These are phyloP conservation scores for Cytauxzoon felis DNA, from an alignment of 169 alveolate species.

Conservation along the genomic window DNA sequence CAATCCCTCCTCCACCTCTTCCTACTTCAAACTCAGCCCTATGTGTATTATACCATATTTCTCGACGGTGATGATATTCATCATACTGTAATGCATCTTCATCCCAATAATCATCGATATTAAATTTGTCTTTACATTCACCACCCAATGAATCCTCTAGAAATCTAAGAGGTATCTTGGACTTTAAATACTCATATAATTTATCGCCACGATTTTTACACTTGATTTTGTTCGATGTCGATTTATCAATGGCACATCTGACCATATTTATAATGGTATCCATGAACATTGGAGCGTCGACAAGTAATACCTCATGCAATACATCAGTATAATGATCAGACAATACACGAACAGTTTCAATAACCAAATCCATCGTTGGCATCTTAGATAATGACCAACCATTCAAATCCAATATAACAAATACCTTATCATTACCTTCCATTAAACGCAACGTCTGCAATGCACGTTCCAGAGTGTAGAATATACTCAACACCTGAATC, in stretches of 20 bases:
- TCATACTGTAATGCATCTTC: conserved; percentile 6
- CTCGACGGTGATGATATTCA: conserved; percentile 3
- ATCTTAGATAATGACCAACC: conserved; percentile 49
- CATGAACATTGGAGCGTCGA: conserved; percentile 44
- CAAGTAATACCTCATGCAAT: conserved; percentile 37
- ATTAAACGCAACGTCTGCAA: conserved; percentile 4
- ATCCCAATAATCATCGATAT: conserved; percentile 34
- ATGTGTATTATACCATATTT: conserved; percentile 21
- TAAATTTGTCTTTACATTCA: conserved; percentile 5
- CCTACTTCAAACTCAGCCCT: conserved; percentile 8
- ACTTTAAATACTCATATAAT: conserved; percentile 6
- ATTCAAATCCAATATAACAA: conserved; percentile 44
- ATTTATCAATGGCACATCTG: conserved; percentile 38
- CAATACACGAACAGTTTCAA: conserved; percentile 49
- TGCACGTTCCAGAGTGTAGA: conserved; percentile 36
- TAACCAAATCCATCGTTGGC: conserved; percentile 48
- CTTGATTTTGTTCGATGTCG: conserved; percentile 44
- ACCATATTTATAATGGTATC: conserved; percentile 56
- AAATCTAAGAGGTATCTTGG: conserved; percentile 2
- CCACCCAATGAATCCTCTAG: conserved; percentile 57
- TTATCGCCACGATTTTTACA: conserved; percentile 34
- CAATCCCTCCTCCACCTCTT: not conserved
- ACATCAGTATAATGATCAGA: conserved; percentile 55
- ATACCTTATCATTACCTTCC: conserved; percentile 53
- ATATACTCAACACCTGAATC: conserved; percentile 30